Evolutionary conservation across 2,329 filamentous ascomycete genomes (phyloP), one percentile per base, ranked within the genome.

Genomic region (Trichoderma hamatum): DNA sequence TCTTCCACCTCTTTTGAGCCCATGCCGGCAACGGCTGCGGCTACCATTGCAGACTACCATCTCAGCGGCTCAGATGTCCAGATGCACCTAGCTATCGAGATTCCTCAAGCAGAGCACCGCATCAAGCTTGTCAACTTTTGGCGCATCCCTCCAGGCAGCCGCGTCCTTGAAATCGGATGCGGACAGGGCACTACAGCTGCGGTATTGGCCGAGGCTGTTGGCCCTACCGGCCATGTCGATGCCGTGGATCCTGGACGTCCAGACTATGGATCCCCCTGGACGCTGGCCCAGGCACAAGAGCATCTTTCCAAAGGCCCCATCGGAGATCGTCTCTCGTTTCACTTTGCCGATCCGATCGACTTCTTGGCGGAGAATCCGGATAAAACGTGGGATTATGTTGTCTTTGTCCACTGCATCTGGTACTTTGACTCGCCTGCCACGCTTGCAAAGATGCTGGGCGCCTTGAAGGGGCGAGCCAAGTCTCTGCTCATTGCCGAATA

Each of bases 161-260:
- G 78, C 3, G 75, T 88, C 7, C 80, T 89, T 1, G 87, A 89
- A 74, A 75, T 89, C 46, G 87, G 86, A 61, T 89, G 87, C 75
- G 87, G 87, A 1, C 87, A 89, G 72, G 87, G 87, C 2, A 85
- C 86, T 70, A 84, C 82, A 72, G 88, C 87, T 1, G 79, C 82
- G 13, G 84, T 83, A 3, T 81, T 89, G 21, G 87, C 86, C 56
- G 74, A 80, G 72, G 80, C 73, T 24, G 81, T 85, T 1, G 82
- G 83, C 3, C 73, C 80, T 14, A 34, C 75, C 0, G 84, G 85
- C 0, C 77, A 76, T 58, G 78, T 88, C 16, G 82, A 82, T 63
- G 86, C 84, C 5, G 75, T 88, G 32, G 86, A 89, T 76, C 86
- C 85, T 1, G 86, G 81, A 0, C 72, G 77, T 0, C 75, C 81